phyloP scores from a whole-genome alignment of 1,139 yeast genomes.

The Diutina ranongensis region DNA sequence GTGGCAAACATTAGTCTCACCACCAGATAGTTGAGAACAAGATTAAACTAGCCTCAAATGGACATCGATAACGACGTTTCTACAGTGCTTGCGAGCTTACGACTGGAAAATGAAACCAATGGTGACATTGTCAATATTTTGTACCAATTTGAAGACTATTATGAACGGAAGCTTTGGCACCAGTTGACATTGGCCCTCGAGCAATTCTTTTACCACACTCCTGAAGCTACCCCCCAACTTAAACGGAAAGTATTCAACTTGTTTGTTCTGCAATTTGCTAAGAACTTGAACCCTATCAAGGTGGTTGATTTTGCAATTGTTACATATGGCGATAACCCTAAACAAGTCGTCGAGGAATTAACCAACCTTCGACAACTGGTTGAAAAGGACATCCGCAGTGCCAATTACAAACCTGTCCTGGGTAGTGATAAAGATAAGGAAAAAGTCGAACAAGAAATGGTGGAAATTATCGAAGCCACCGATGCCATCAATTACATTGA shows the following conservation, averaged over 20 bases:
- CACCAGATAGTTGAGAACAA: too few relatives aligned
- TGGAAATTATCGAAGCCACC: slow-evolving; percentile 20
- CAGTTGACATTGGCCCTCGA: slow-evolving; percentile 67
- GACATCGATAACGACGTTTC: slow-evolving; percentile 25
- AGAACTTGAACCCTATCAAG: slow-evolving; percentile 68
- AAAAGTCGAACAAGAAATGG: slow-evolving; percentile 16
- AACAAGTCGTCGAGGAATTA: slow-evolving; percentile 48
- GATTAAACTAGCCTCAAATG: background rate
- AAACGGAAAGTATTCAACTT: slow-evolving; percentile 60
- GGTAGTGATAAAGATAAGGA: slow-evolving; percentile 19
- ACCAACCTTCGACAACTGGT: slow-evolving; percentile 19
- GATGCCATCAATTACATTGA: slow-evolving; percentile 48
- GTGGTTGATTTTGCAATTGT: slow-evolving; percentile 64
- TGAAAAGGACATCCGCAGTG: slow-evolving; percentile 34
- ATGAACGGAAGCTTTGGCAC: slow-evolving; percentile 73
- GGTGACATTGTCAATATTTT: slow-evolving; percentile 52
- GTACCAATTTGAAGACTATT: slow-evolving; percentile 71
- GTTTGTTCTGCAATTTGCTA: slow-evolving; percentile 56
- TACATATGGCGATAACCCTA: slow-evolving; percentile 27
- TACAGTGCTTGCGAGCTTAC: slow-evolving; percentile 56
- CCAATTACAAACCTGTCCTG: slow-evolving; percentile 11
- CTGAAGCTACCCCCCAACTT: slow-evolving; percentile 23
- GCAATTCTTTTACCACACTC: slow-evolving; percentile 32
- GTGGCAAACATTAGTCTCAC: background rate
- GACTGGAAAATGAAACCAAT: slow-evolving; percentile 46